phyloP scores from a whole-genome alignment of 1,284 basidiomycete species.

The Anthracocystis walkeri region DNA sequence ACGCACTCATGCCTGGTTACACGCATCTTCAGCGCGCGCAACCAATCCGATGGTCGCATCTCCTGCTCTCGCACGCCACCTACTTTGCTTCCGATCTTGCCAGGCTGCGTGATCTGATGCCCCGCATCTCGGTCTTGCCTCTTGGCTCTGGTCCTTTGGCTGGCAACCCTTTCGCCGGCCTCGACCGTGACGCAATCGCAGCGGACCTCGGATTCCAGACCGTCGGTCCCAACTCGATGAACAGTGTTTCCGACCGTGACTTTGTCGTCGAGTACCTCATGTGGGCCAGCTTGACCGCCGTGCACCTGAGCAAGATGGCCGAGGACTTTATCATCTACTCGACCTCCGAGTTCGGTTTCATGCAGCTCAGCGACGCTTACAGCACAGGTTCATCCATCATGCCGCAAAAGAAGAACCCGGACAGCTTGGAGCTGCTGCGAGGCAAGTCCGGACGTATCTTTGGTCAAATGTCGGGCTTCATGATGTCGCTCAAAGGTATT shows the following conservation, averaged over 20 bases:
- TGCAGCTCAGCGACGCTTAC: conserved; percentile 94
- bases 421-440: conserved; percentile 91
- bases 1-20: conserved; percentile 92
- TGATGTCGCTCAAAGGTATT: conserved; percentile 96
- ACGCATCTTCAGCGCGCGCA: conserved; percentile 87
- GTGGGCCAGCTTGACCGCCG: conserved; percentile 92
- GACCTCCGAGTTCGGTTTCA: conserved; percentile 94
- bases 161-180: conserved; percentile 84
- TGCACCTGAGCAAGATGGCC: conserved; percentile 91
- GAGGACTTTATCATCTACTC: conserved; percentile 98
- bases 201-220: conserved; percentile 66
- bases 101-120: conserved; percentile 82
- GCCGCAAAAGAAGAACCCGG: conserved; percentile 99
- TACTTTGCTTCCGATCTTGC: conserved; percentile 89
- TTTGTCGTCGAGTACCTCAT: conserved; percentile 97
- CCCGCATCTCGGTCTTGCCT: conserved; percentile 84
- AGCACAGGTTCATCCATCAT: conserved; percentile 99
- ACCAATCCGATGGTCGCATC: conserved; percentile 98
- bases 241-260: conserved; percentile 92
- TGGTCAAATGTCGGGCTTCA: conserved; percentile 96
- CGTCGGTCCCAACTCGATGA: conserved; percentile 68
- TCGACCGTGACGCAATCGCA: conserved; percentile 66
- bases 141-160: conserved; percentile 94
- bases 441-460: conserved; percentile 95
- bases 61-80: conserved; percentile 92